phyloP scores from a whole-genome alignment of 2,329 filamentous ascomycete species.

The Sodiomyces alkalinus region DNA sequence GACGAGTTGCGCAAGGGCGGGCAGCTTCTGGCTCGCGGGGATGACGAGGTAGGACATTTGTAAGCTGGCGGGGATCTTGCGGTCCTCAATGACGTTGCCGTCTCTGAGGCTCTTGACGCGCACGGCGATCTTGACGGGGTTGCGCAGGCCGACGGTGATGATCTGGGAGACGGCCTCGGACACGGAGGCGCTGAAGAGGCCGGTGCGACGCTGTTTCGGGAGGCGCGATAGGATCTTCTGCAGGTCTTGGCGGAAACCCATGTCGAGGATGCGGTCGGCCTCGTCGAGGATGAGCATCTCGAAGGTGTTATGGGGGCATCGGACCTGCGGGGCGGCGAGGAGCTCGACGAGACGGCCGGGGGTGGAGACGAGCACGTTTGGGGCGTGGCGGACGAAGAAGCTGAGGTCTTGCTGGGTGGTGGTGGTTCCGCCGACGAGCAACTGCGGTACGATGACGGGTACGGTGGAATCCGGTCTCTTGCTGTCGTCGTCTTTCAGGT shows the following conservation, averaged over 20 bases:
- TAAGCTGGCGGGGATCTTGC: slow-evolving; percentile 80
- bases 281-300: slow-evolving; percentile 89
- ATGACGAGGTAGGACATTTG: slow-evolving; percentile 74
- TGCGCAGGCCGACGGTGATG: slow-evolving; percentile 78
- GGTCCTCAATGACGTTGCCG: slow-evolving; percentile 57
- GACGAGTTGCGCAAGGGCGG: slow-evolving; percentile 56
- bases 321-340: slow-evolving; percentile 71
- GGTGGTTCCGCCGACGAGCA: slow-evolving; percentile 67
- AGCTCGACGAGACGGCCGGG: slow-evolving; percentile 83
- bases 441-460: slow-evolving; percentile 61
- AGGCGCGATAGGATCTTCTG: slow-evolving; percentile 71
- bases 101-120: slow-evolving; percentile 63
- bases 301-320: slow-evolving; percentile 77
- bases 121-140: slow-evolving; percentile 88
- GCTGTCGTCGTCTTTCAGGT: slow-evolving; percentile 37
- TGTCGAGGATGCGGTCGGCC: slow-evolving; percentile 79
- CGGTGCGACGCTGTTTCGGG: slow-evolving; percentile 86
- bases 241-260: slow-evolving; percentile 86
- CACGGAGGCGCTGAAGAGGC: slow-evolving; percentile 90
- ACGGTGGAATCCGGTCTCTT: slow-evolving; percentile 31
- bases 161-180: slow-evolving; percentile 89
- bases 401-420: slow-evolving; percentile 79
- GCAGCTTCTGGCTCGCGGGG: slow-evolving; percentile 66
- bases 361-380: slow-evolving; percentile 81
- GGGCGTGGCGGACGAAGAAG: slow-evolving; percentile 66